Evolutionary conservation across 345 rosid genomes (phyloP).

Genomic region (Lumnitzera racemosa): DNA sequence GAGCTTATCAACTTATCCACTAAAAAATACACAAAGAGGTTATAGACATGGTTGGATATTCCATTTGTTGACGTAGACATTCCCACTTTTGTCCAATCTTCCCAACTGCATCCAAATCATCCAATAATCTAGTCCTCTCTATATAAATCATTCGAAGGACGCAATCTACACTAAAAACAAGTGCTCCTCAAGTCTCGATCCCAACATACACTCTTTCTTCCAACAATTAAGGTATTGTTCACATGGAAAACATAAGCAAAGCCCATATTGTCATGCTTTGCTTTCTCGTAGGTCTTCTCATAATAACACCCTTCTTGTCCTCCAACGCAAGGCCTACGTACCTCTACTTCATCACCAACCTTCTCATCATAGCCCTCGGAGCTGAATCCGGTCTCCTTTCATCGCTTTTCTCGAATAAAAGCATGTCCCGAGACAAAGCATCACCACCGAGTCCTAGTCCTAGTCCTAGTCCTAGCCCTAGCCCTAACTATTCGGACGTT

Average conservation of each 20-base stretch:
- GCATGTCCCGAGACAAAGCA: constrained; percentile 20
- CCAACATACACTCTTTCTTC: background rate
- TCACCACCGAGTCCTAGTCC: background rate
- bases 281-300: constrained; percentile 40
- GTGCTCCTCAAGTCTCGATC: no score
- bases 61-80: no score
- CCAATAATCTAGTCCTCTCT: no score
- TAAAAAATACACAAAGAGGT: no score
- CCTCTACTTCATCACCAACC: constrained; percentile 48
- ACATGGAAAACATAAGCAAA: constrained; percentile 38
- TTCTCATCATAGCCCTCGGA: constrained; percentile 53
- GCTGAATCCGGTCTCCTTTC: constrained; percentile 63
- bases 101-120: no score
- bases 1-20: no score
- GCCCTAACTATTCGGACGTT: background rate
- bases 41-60: no score
- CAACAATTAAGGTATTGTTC: background rate
- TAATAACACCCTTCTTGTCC: constrained; percentile 39
- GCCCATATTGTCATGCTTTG: constrained; percentile 33
- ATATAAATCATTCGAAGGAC: no score
- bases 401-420: constrained; percentile 19
- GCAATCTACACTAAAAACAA: no score
- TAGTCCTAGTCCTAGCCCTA: background rate
- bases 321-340: constrained; percentile 41
- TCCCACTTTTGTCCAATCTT: no score